Percentiles rank a stretch among this genome's conserved stretches.
phyloP scores from a whole-genome alignment of 140 eudicot genomes.

The Stevia rebaudiana region DNA sequence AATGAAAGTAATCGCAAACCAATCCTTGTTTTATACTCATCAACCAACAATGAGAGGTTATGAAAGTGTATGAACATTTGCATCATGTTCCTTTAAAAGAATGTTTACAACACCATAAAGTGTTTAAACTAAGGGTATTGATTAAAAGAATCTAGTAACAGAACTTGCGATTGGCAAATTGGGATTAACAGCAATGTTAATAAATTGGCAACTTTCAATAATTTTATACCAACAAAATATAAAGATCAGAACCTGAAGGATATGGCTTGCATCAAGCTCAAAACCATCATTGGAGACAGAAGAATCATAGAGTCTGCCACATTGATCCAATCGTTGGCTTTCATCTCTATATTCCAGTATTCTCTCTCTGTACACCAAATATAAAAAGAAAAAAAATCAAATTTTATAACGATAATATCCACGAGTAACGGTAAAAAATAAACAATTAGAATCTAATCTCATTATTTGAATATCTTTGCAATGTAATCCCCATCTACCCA shows the following conservation, averaged over 20 bases:
- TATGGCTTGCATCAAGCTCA: conserved; percentile 81
- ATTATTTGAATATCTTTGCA: not conserved
- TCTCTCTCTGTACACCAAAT: conserved; percentile 54
- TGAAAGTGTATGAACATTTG: not conserved
- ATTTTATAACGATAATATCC: conserved; percentile 8
- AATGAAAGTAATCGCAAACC: not conserved
- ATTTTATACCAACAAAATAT: not conserved
- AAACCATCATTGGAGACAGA: conserved; percentile 72
- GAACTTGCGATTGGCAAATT: not conserved
- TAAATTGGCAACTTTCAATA: not conserved
- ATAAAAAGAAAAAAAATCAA: not conserved
- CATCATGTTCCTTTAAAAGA: not conserved
- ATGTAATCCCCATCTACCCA: not conserved
- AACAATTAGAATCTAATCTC: not conserved
- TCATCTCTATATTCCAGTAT: conserved; percentile 90
- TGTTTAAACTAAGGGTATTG: not conserved
- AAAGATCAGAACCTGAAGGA: conserved; percentile 54
- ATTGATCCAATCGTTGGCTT: conserved; percentile 89
- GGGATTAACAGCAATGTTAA: not conserved
- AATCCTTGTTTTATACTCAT: not conserved
- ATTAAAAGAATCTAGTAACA: not conserved
- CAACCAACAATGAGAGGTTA: not conserved
- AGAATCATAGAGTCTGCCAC: conserved; percentile 85
- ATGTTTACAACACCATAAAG: not conserved
- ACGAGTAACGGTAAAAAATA: conserved; percentile 2